Base-by-base conservation (phyloP, 2,329 filamentous ascomycete species). In the Talaromyces sp. region DNA sequence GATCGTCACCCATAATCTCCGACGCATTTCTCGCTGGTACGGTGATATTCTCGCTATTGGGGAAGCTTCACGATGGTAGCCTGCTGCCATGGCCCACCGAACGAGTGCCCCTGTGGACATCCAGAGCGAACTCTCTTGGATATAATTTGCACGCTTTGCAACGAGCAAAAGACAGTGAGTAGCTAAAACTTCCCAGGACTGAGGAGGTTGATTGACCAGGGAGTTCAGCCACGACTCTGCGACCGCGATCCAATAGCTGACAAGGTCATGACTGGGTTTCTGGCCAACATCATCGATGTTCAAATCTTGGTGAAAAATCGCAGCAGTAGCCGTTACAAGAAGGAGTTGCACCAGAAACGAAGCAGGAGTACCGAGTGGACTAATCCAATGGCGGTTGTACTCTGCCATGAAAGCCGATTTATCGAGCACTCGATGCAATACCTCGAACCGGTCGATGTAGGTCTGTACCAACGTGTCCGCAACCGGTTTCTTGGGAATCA, bases 1-100 rank as follows among this genome's bases (percentile, higher is more conserved):
- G 11, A 85, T 82, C 1, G 84, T 84, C 2, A 76, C 77, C 84
- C 84, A 87, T 3, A 87, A 73, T 50, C 84, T 77, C 61, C 82
- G 77, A 60, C 84, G 79, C 80, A 79, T 78, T 64, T 79, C 77
- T 61, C 74, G 73, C 35, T 78, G 75, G 62, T 78, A 79, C 0
- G 69, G 61, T 0, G 76, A 77, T 16, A 79, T 74, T 9, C 66
- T 71, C 5, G 69, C 68, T 61, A 72, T 71, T 23, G 68, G 66
- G 48, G 66, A 71, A 0, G 73, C 73, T 57, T 78, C 75, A 3
- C 76, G 72, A 68, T 86, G 83, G 59, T 84, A 77, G 0, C 83
- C 84, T 9, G 80, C 76, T 57, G 82, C 73, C 72, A 86, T 80
- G n/a, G 81, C 82, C 58, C 82, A 76, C 35, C 81, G 78, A 8